These are phyloP conservation scores for Cladobotryum mycophilum DNA, from an alignment of 2,329 filamentous ascomycete species.

Conservation along the genomic window DNA sequence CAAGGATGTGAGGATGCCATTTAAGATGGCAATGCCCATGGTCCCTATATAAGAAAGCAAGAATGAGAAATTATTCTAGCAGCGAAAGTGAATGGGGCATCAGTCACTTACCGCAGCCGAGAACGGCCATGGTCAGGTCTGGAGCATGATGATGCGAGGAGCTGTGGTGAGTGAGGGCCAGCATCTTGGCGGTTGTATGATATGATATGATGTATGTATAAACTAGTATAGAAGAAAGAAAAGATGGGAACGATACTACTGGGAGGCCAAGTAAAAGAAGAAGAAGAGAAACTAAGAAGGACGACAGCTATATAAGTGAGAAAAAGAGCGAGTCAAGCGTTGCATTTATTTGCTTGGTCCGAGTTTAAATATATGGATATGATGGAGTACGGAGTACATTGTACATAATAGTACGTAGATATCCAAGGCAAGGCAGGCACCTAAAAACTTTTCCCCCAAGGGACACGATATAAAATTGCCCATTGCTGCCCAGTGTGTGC, in stretches of 20 bases:
- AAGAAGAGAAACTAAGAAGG: background rate
- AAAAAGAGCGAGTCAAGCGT: background rate
- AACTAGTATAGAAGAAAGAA: background rate
- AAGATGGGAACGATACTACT: background rate
- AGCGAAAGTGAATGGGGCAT: background rate
- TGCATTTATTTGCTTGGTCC: conserved; percentile 1
- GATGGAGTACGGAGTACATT: background rate
- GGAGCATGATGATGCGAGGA: conserved; percentile 27
- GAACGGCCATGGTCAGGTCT: conserved; percentile 66
- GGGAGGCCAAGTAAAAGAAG: background rate
- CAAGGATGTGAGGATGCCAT: conserved; percentile 69
- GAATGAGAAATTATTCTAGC: background rate
- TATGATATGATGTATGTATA: background rate
- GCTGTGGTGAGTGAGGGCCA: conserved; percentile 25
- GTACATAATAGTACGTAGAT: too few relatives aligned
- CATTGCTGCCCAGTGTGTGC: conserved; percentile 9
- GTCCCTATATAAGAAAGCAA: conserved; percentile 51
- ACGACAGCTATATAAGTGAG: background rate
- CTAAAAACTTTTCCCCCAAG: background rate
- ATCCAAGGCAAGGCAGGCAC: too few relatives aligned
- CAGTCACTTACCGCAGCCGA: conserved; percentile 66
- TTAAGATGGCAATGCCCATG: conserved; percentile 80
- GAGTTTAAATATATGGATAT: conserved; percentile 3
- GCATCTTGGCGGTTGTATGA: conserved; percentile 18
- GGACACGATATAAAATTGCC: background rate